These are phyloP conservation scores for Flaveria robusta DNA, from an alignment of 129 eudicot genomes.

Conservation along the genomic window DNA sequence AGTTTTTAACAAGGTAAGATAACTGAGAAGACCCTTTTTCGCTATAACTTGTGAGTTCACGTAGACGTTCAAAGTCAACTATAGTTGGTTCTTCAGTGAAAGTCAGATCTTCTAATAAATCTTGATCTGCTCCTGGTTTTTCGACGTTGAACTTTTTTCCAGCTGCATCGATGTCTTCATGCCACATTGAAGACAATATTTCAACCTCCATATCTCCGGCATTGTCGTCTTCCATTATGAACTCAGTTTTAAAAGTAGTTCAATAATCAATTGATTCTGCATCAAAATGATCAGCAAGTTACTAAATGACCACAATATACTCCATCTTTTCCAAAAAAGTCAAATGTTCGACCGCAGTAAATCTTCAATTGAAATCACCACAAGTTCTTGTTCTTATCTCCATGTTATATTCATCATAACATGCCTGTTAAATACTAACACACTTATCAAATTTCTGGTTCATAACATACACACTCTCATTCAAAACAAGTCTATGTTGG, in stretches of 20 bases:
- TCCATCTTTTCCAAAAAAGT: neutral
- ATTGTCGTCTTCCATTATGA: constrained; percentile 44
- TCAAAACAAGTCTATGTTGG: neutral
- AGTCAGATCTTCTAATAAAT: constrained; percentile 67
- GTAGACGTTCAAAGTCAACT: constrained; percentile 64
- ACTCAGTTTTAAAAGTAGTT: constrained; percentile 25
- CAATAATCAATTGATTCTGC: constrained; percentile 28
- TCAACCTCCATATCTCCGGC: constrained; percentile 73
- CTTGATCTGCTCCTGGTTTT: constrained; percentile 58
- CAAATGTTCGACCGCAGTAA: constrained; percentile 21
- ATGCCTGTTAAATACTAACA: neutral
- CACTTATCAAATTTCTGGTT: neutral
- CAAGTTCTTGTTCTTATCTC: neutral
- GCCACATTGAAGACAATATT: constrained; percentile 86
- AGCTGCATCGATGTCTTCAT: constrained; percentile 79
- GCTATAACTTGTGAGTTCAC: constrained; percentile 72
- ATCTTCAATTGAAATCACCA: too few species aligned
- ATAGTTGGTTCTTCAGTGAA: constrained; percentile 55
- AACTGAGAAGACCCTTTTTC: constrained; percentile 83
- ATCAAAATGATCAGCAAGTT: constrained; percentile 24
- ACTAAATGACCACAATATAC: neutral
- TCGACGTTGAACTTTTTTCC: constrained; percentile 78
- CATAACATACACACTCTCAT: neutral
- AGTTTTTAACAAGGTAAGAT: constrained; percentile 65
- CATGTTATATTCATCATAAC: neutral